Conservation (phyloP, 768 basidiomycete species). For the Auriscalpium orientale region DNA sequence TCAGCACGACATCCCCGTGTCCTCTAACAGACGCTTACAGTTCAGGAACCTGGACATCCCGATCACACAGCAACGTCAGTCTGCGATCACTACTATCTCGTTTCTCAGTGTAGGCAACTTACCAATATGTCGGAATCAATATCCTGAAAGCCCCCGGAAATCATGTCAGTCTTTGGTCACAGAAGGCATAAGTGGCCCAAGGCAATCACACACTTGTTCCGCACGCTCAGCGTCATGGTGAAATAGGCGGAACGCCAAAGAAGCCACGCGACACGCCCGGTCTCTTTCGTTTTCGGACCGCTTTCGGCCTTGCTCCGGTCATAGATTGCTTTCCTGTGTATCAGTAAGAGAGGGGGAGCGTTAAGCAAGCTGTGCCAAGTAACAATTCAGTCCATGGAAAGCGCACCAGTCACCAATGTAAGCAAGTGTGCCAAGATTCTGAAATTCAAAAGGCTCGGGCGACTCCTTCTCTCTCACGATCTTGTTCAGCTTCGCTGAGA, state of each 20-base stretch:
- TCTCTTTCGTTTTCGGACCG: conserved; percentile 44
- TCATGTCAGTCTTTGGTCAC: background rate
- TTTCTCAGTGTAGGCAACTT: conserved; percentile 18
- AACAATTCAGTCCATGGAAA: background rate
- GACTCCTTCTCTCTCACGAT: conserved; percentile 41
- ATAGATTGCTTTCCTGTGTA: conserved; percentile 69
- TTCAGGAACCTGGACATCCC: conserved; percentile 50
- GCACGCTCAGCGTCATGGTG: conserved; percentile 62
- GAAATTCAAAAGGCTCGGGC: conserved; percentile 56
- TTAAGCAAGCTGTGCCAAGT: background rate
- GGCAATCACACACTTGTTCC: conserved; percentile 51
- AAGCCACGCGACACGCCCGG: conserved; percentile 67
- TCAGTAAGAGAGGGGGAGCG: background rate
- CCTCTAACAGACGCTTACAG: conserved; percentile 28
- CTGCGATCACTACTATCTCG: background rate
- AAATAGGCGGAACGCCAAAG: conserved; percentile 80
- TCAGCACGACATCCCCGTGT: conserved; percentile 8
- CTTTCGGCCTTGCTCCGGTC: conserved; percentile 48
- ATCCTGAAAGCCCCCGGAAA: conserved; percentile 34
- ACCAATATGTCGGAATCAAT: conserved; percentile 62
- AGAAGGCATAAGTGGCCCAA: background rate
- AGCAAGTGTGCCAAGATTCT: conserved; percentile 68
- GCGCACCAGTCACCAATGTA: conserved; percentile 71
- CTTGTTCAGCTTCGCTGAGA: conserved; percentile 59
- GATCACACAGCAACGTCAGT: conserved; percentile 2